A percentile compares a stretch with the other conserved stretches of the same genome.
Conservation (phyloP, 805 yeast genomes). For the Lachancea dasiensis region DNA sequence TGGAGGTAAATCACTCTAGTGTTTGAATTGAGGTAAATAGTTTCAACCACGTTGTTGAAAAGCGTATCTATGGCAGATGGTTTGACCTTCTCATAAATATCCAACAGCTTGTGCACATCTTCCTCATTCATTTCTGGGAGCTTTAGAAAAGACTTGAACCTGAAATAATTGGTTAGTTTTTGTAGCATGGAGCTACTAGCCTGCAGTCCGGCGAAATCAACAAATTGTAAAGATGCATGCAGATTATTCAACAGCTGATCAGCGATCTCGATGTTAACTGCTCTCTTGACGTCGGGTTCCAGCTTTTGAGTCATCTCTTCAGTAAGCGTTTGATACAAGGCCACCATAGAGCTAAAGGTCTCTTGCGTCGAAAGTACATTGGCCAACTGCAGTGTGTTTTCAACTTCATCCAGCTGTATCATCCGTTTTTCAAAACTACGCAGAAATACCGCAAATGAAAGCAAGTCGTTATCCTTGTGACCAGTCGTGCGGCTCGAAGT, state of each 20-base stretch:
- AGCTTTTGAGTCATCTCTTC: background rate
- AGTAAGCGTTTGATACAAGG: conserved; percentile 10
- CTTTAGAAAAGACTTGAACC: conserved; percentile 25
- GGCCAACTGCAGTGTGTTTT: conserved; percentile 26
- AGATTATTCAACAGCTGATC: conserved; percentile 28
- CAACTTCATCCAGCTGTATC: conserved; percentile 13
- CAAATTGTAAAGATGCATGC: conserved; percentile 18
- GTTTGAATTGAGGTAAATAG: conserved; percentile 23
- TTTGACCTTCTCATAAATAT: conserved; percentile 21
- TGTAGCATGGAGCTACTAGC: conserved; percentile 6
- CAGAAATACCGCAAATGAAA: conserved; percentile 23
- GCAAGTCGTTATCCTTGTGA: conserved; percentile 19
- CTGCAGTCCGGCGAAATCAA: conserved; percentile 10
- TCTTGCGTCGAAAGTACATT: conserved; percentile 24
- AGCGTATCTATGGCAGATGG: conserved; percentile 19
- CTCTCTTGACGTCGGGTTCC: conserved; percentile 2
- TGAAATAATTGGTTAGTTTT: conserved; percentile 23
- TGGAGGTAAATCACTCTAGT: conserved; percentile 14
- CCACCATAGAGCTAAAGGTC: conserved; percentile 16
- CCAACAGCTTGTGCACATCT: conserved; percentile 20
- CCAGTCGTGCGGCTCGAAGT: conserved; percentile 11
- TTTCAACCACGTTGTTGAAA: conserved; percentile 30
- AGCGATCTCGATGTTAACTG: conserved; percentile 12
- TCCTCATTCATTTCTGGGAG: conserved; percentile 15
- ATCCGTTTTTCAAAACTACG: conserved; percentile 17